These are phyloP conservation scores for Barnettozyma californica DNA, from an alignment of 805 yeast genomes.

Conservation along the genomic window DNA sequence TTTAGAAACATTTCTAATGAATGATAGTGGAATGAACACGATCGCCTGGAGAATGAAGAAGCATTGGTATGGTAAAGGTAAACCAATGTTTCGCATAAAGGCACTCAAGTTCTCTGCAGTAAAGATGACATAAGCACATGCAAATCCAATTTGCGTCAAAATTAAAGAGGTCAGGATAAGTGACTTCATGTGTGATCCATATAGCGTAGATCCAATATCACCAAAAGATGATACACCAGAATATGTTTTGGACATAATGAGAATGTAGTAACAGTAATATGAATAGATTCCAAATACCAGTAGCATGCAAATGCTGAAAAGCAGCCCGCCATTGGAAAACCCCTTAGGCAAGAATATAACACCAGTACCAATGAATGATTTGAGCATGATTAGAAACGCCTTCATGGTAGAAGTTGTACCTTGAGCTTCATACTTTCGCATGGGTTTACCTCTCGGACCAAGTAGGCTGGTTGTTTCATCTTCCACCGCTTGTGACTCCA, in stretches of 20 bases:
- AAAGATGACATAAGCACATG: conserved; percentile 76
- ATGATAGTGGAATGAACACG: conserved; percentile 61
- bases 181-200: conserved; percentile 61
- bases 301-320: conserved; percentile 49
- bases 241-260: conserved; percentile 52
- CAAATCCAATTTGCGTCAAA: conserved; percentile 72
- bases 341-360: conserved; percentile 66
- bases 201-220: conserved; percentile 61
- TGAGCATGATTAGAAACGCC: conserved; percentile 65
- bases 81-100: conserved; percentile 48
- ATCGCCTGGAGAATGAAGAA: conserved; percentile 52
- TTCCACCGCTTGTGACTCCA: conserved; percentile 18
- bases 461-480: conserved; percentile 27
- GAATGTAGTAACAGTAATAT: conserved; percentile 70
- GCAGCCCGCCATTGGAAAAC: conserved; percentile 66
- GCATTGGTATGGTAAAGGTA: conserved; percentile 31
- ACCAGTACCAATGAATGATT: conserved; percentile 77
- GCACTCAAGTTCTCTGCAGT: conserved; percentile 70
- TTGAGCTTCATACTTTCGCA: conserved; percentile 26
- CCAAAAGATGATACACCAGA: conserved; percentile 72
- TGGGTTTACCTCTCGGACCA: conserved; percentile 12
- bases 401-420: conserved; percentile 72
- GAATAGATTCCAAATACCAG: conserved; percentile 63
- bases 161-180: conserved; percentile 60
- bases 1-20: conserved; percentile 72